These are phyloP conservation scores for Fusarium sulawesiense DNA, from an alignment of 2,329 filamentous ascomycete species.

Conservation along the genomic window DNA sequence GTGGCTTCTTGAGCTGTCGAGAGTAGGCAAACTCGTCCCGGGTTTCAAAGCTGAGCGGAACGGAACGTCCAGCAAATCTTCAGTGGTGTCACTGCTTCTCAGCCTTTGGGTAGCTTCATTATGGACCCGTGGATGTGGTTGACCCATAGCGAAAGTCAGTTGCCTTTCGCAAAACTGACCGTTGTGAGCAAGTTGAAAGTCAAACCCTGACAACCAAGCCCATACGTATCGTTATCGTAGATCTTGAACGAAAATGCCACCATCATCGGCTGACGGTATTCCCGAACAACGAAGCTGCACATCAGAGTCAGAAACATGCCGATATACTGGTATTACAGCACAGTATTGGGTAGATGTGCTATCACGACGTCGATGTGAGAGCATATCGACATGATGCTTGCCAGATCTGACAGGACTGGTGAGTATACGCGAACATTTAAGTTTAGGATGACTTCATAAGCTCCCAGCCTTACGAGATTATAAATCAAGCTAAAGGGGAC, in stretches of 20 bases:
- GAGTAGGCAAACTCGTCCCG: not conserved
- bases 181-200: slow-evolving; percentile 12
- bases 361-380: slow-evolving; percentile 5
- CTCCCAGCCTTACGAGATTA: slow-evolving; percentile 3
- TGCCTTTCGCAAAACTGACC: slow-evolving; percentile 8
- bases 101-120: slow-evolving; percentile 1
- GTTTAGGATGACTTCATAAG: slow-evolving; percentile 30
- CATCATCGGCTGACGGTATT: not conserved
- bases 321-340: not conserved
- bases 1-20: slow-evolving; percentile 2
- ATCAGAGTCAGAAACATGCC: slow-evolving; percentile 27
- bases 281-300: slow-evolving; percentile 10
- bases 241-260: slow-evolving; percentile 4
- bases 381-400: not conserved
- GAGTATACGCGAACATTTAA: slow-evolving; percentile 17
- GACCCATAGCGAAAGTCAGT: not conserved
- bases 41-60: slow-evolving; percentile 6
- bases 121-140: slow-evolving; percentile 4
- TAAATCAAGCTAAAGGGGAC: not conserved
- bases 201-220: not conserved
- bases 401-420: slow-evolving; percentile 12
- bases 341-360: not conserved
- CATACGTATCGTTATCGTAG: not conserved
- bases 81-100: slow-evolving; percentile 7
- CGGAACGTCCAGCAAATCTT: slow-evolving; percentile 1